These are phyloP conservation scores for Nissolia schottii DNA, from an alignment of 306 rosid species.

Conservation along the genomic window DNA sequence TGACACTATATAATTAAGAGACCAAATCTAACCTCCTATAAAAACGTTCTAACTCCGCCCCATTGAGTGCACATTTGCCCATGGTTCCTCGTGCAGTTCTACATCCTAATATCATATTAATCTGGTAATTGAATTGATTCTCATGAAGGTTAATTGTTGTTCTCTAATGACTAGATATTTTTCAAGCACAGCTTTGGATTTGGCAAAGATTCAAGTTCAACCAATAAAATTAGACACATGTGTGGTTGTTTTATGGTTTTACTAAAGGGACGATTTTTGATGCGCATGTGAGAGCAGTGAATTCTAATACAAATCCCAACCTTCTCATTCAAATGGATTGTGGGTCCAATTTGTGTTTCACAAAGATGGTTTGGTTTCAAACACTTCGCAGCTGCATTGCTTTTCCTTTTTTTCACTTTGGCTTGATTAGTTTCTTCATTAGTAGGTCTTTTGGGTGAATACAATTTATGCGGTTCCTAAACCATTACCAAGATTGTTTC, in stretches of 20 bases:
- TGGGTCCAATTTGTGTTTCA: slow-evolving; percentile 42
- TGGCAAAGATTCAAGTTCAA: background rate
- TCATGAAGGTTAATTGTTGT: too few relatives aligned
- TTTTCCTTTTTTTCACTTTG: background rate
- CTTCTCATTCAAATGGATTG: slow-evolving; percentile 64
- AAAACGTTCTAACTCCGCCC: too few relatives aligned
- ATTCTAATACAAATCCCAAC: slow-evolving; percentile 19
- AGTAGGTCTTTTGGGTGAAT: too few relatives aligned
- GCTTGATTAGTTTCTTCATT: background rate
- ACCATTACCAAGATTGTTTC: background rate
- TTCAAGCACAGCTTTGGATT: background rate
- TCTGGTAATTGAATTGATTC: too few relatives aligned
- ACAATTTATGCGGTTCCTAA: too few relatives aligned
- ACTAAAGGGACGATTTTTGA: slow-evolving; percentile 71
- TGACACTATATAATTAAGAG: too few relatives aligned
- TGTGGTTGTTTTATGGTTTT: slow-evolving; percentile 37
- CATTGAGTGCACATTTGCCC: too few relatives aligned
- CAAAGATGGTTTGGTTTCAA: slow-evolving; percentile 31
- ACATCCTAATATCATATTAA: too few relatives aligned
- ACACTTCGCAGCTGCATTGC: background rate
- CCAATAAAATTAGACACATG: slow-evolving; percentile 28
- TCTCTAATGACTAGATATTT: too few relatives aligned
- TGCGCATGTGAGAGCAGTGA: slow-evolving; percentile 48
- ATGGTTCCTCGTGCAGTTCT: too few relatives aligned
- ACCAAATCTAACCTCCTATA: too few relatives aligned